Evolutionary conservation across 2,329 filamentous ascomycete genomes (phyloP).

Genomic region (Penicillium sp.): DNA sequence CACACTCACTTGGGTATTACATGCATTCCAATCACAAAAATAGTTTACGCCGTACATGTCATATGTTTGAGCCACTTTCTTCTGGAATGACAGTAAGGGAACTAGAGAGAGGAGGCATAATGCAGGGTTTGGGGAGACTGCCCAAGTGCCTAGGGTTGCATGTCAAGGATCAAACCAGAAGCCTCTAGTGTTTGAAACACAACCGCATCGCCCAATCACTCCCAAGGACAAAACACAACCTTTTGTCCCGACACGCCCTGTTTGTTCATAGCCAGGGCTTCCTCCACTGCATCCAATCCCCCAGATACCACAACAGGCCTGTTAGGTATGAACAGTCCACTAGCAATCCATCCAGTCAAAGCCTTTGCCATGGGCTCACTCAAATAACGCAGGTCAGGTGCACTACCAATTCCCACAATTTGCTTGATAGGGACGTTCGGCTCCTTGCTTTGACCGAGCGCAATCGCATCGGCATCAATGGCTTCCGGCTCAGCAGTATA

Average conservation of each 20-base stretch:
- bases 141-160: not conserved
- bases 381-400: constrained; percentile 27
- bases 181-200: too few relatives aligned
- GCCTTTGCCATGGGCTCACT: constrained; percentile 31
- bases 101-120: too few relatives aligned
- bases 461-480: not conserved
- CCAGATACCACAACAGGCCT: constrained; percentile 29
- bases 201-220: not conserved
- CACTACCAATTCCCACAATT: constrained; percentile 29
- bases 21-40: too few relatives aligned
- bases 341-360: constrained; percentile 35
- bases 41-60: too few relatives aligned
- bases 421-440: constrained; percentile 15
- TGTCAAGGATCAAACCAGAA: not conserved
- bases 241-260: constrained; percentile 21
- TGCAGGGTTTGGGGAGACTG: too few relatives aligned
- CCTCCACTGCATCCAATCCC: constrained; percentile 25
- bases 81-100: too few relatives aligned
- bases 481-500: not conserved
- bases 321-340: constrained; percentile 33
- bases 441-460: constrained; percentile 4
- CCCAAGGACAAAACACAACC: constrained; percentile 7
- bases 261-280: constrained; percentile 14
- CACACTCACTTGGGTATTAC: too few relatives aligned
- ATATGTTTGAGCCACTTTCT: too few relatives aligned